Evolutionary conservation across 1,139 yeast genomes (phyloP).

Genomic region (Suzukiozyma palmioleophila): DNA sequence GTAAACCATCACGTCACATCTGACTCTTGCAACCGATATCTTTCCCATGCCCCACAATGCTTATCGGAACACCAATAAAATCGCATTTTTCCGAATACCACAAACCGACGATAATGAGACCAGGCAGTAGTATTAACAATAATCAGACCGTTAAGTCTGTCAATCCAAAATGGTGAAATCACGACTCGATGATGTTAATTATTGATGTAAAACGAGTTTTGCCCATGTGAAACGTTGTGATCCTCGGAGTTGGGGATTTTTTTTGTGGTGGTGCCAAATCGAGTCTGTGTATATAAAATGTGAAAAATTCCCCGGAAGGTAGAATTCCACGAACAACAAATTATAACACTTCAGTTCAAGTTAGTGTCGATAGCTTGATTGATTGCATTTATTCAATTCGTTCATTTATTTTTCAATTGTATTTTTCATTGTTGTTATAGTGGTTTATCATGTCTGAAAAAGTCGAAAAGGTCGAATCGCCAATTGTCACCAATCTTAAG

Average conservation of each 20-base stretch:
- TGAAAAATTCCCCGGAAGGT: neutral
- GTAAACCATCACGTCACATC: too few relatives aligned
- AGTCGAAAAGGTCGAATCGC: conserved; percentile 46
- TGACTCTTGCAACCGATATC: too few relatives aligned
- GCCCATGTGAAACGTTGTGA: neutral
- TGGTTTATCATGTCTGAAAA: neutral
- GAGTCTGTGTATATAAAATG: neutral
- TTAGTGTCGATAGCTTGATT: neutral
- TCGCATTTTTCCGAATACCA: too few relatives aligned
- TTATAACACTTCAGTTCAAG: neutral
- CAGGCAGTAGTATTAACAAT: too few relatives aligned
- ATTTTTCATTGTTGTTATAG: too few relatives aligned
- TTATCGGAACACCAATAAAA: too few relatives aligned
- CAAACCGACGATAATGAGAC: too few relatives aligned
- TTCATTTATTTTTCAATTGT: neutral
- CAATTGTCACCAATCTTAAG: conserved; percentile 52
- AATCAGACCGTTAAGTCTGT: too few relatives aligned
- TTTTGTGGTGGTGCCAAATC: conserved; percentile 1
- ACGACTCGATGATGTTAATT: too few relatives aligned
- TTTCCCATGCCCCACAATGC: too few relatives aligned
- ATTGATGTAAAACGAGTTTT: neutral
- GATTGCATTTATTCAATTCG: neutral
- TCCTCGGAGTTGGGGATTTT: conserved; percentile 4
- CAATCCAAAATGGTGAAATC: too few relatives aligned
- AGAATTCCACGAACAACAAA: neutral